Percentiles rank a stretch among this genome's conserved stretches.
Conservation (phyloP, 163 green algal genomes). For the Chloroidium sp. region DNA sequence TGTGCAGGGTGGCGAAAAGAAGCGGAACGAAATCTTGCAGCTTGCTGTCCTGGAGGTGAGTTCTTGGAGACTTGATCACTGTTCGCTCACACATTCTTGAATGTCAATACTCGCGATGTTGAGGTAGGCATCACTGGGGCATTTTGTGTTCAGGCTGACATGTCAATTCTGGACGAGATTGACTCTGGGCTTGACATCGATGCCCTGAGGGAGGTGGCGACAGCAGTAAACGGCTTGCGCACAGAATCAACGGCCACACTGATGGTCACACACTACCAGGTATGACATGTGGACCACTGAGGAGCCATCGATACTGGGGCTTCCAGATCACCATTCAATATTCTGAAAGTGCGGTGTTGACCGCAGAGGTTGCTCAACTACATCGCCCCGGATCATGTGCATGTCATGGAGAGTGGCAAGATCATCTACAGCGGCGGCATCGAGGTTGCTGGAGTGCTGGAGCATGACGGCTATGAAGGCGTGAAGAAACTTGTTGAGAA, state of each 20-base stretch:
- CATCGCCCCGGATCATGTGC: conserved; percentile 81
- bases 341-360: not conserved
- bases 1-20: conserved; percentile 91
- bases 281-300: conserved; percentile 9
- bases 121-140: not conserved
- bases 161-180: conserved; percentile 98
- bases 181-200: conserved; percentile 98
- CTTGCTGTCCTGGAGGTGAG: conserved; percentile 82
- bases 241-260: conserved; percentile 66
- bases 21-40: conserved; percentile 96
- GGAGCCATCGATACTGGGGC: not conserved
- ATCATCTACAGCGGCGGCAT: conserved; percentile 28
- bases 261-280: conserved; percentile 99
- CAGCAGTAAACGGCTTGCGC: conserved; percentile 84
- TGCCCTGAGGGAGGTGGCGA: conserved; percentile 87
- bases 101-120: not conserved
- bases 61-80: not conserved
- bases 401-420: conserved; percentile 75
- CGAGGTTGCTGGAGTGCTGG: conserved; percentile 22
- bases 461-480: conserved; percentile 26
- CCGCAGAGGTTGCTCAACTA: conserved; percentile 82
- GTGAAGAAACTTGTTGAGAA: conserved; percentile 15
- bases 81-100: not conserved
- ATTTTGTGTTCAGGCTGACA: conserved; percentile 52
- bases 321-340: not conserved